phyloP scores from a whole-genome alignment of 1,139 yeast species.

The Suhomyces taliae region DNA sequence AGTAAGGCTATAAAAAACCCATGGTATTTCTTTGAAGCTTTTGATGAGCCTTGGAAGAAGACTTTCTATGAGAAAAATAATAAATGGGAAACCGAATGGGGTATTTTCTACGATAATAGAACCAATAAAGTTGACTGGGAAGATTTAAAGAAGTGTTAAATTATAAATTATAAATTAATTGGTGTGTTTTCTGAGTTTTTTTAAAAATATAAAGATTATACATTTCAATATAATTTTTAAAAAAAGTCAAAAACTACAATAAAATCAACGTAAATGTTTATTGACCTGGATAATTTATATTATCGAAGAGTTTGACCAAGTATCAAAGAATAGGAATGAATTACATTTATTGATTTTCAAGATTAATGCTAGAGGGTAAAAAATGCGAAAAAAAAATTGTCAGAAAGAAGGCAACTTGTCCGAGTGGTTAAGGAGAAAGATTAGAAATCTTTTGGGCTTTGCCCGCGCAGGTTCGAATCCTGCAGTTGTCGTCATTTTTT shows the following conservation, averaged over 20 bases:
- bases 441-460: constrained; percentile 46
- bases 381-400: not conserved
- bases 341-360: not conserved
- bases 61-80: constrained; percentile 48
- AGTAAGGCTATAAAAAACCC: constrained; percentile 36
- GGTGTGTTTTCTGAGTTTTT: too few relatives aligned
- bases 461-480: constrained; percentile 60
- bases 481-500: constrained; percentile 38
- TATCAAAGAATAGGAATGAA: not conserved
- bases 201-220: too few relatives aligned
- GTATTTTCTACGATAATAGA: constrained; percentile 54
- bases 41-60: constrained; percentile 71
- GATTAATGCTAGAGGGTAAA: too few relatives aligned
- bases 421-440: constrained; percentile 41
- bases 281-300: too few relatives aligned
- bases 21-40: constrained; percentile 71
- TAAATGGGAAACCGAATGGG: constrained; percentile 75
- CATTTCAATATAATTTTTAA: too few relatives aligned
- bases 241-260: too few relatives aligned
- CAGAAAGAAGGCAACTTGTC: constrained; percentile 26
- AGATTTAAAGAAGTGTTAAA: not conserved
- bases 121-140: constrained; percentile 14
- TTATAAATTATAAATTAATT: too few relatives aligned
- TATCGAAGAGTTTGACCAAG: too few relatives aligned
- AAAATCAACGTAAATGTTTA: too few relatives aligned